phyloP scores from a whole-genome alignment of 1,284 basidiomycete genomes.

The Ganoderma resinaceum region DNA sequence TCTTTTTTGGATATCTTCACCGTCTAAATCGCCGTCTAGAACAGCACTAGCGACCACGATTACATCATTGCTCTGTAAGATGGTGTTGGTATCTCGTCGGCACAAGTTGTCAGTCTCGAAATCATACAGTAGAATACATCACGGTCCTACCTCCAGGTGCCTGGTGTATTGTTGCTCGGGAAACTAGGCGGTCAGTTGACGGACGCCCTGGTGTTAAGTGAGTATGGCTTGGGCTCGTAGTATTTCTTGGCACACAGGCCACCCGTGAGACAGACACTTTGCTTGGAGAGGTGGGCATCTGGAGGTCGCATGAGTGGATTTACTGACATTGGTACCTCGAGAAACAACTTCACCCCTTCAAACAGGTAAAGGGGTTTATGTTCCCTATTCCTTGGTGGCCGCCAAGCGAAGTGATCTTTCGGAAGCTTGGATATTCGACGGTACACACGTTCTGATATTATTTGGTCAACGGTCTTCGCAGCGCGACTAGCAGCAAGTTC shows the following conservation, averaged over 20 bases:
- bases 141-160: conserved; percentile 17
- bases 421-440: not conserved
- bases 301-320: not conserved
- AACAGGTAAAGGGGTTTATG: not conserved
- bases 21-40: conserved; percentile 21
- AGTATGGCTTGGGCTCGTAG: no score
- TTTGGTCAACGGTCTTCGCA: not conserved
- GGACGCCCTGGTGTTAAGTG: not conserved
- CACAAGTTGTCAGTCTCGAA: not conserved
- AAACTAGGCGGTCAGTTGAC: not conserved
- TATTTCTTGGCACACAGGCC: not conserved
- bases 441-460: conserved; percentile 8
- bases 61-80: conserved; percentile 19
- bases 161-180: not conserved
- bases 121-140: not conserved
- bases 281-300: not conserved
- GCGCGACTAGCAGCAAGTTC: conserved; percentile 1
- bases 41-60: conserved; percentile 31
- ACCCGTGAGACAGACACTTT: no score
- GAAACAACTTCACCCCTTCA: not conserved
- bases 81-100: conserved; percentile 25
- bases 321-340: not conserved
- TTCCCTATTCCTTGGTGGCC: conserved; percentile 8
- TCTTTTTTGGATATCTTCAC: not conserved
- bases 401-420: not conserved